phyloP scores from a whole-genome alignment of 1,284 basidiomycete genomes.

The Cryptococcus sp. region DNA sequence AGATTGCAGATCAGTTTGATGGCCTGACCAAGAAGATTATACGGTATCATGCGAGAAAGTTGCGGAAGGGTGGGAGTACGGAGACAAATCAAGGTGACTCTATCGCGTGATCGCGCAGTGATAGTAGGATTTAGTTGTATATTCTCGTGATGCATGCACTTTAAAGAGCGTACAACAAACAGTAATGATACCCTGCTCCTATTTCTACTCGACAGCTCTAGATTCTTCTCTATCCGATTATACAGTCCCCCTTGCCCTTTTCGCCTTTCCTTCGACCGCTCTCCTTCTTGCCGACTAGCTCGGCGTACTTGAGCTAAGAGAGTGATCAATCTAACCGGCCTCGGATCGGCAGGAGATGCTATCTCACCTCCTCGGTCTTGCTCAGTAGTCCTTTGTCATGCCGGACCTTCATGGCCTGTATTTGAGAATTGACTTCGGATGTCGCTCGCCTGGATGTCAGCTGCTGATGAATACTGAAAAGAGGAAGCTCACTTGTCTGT shows the following conservation, averaged over 20 bases:
- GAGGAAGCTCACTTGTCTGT: conserved; percentile 38
- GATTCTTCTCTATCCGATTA: conserved; percentile 2
- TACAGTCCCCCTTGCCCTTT: conserved; percentile 20
- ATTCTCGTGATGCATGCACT: too few relatives aligned
- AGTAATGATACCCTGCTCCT: too few relatives aligned
- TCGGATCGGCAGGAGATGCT: conserved; percentile 1
- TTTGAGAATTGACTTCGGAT: conserved; percentile 35
- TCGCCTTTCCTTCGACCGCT: conserved; percentile 24
- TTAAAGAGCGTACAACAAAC: too few relatives aligned
- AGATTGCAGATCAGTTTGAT: conserved; percentile 16
- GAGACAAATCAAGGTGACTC: too few relatives aligned
- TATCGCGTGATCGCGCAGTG: too few relatives aligned
- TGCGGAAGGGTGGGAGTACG: conserved; percentile 5
- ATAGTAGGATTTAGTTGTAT: too few relatives aligned
- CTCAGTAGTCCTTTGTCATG: conserved; percentile 45
- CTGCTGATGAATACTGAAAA: not conserved
- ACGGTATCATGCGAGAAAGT: conserved; percentile 10
- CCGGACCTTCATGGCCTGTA: conserved; percentile 41
- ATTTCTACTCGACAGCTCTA: too few relatives aligned
- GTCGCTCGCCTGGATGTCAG: conserved; percentile 31
- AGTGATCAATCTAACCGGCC: not conserved
- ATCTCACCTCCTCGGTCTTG: conserved; percentile 46
- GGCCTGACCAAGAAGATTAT: conserved; percentile 16
- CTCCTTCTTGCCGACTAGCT: conserved; percentile 39
- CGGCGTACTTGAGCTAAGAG: conserved; percentile 41